phyloP scores from a whole-genome alignment of 2,329 filamentous ascomycete species.

The Acarospora socialis region DNA sequence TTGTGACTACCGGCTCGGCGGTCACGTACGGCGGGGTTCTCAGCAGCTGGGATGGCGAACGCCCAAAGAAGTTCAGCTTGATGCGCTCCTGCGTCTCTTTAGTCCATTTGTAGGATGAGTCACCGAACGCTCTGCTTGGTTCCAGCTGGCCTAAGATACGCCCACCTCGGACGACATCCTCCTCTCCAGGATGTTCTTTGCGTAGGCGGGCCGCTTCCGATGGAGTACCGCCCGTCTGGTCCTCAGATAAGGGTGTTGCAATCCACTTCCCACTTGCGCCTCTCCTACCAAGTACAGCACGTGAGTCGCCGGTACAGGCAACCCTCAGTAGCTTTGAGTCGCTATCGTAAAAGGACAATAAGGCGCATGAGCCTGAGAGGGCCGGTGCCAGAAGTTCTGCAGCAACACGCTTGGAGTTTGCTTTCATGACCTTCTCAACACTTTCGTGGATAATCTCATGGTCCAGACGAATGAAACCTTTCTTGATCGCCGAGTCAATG shows the following conservation, averaged over 20 bases:
- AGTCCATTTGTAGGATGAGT: constrained; percentile 94
- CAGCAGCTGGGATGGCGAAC: constrained; percentile 59
- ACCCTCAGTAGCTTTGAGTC: constrained; percentile 76
- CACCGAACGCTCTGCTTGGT: constrained; percentile 86
- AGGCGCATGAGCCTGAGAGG: constrained; percentile 88
- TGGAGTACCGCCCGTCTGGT: constrained; percentile 83
- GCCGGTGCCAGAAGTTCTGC: constrained; percentile 87
- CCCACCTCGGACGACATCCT: constrained; percentile 73
- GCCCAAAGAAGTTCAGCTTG: constrained; percentile 74
- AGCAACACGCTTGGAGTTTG: constrained; percentile 76
- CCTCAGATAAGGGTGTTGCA: constrained; percentile 74
- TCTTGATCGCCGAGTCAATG: constrained; percentile 84
- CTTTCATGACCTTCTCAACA: constrained; percentile 78
- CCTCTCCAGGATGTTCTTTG: constrained; percentile 76
- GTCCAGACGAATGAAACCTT: constrained; percentile 75
- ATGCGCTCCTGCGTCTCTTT: constrained; percentile 70
- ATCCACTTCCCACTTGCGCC: constrained; percentile 75
- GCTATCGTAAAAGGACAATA: constrained; percentile 92
- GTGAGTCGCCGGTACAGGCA: constrained; percentile 91
- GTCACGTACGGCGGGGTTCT: constrained; percentile 95
- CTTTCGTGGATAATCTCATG: constrained; percentile 90
- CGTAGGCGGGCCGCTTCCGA: constrained; percentile 73
- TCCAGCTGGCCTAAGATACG: constrained; percentile 85
- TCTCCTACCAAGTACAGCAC: constrained; percentile 77
- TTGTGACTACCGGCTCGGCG: constrained; percentile 86